Conservation (phyloP, 2,329 filamentous ascomycete species). For the Aspergillus sp. region DNA sequence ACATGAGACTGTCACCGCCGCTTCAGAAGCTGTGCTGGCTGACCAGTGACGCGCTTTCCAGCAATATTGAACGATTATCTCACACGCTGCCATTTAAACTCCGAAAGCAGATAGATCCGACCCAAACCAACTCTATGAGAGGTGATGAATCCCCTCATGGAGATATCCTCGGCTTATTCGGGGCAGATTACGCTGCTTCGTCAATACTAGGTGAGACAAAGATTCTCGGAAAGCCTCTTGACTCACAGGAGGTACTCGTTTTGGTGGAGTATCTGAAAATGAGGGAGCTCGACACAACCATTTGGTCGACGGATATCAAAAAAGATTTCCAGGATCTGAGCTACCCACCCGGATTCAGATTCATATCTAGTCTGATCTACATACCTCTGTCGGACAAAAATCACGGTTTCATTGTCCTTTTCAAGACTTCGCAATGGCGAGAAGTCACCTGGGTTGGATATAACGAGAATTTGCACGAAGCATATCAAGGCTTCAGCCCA, state of each 20-base stretch:
- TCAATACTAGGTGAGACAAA: slow-evolving; percentile 82
- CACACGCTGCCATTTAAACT: slow-evolving; percentile 78
- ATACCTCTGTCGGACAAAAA: slow-evolving; percentile 73
- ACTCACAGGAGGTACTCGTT: slow-evolving; percentile 75
- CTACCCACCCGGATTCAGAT: slow-evolving; percentile 72
- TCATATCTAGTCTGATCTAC: slow-evolving; percentile 71
- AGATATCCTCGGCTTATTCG: slow-evolving; percentile 73
- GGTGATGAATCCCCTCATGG: slow-evolving; percentile 84
- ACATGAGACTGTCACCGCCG: slow-evolving; percentile 80
- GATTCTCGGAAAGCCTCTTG: slow-evolving; percentile 67
- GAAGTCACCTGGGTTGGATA: slow-evolving; percentile 63
- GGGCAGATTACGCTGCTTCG: slow-evolving; percentile 77
- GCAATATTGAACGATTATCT: slow-evolving; percentile 80
- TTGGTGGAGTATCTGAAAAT: slow-evolving; percentile 79
- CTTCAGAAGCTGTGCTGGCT: slow-evolving; percentile 87
- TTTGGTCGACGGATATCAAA: slow-evolving; percentile 68
- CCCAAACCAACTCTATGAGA: slow-evolving; percentile 68
- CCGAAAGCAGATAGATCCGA: slow-evolving; percentile 71
- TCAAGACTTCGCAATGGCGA: slow-evolving; percentile 70
- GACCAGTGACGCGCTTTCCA: slow-evolving; percentile 73
- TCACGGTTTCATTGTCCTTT: slow-evolving; percentile 81
- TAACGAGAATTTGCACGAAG: slow-evolving; percentile 45
- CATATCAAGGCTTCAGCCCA: slow-evolving; percentile 35
- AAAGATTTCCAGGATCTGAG: slow-evolving; percentile 74
- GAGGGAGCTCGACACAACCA: slow-evolving; percentile 65